Percentiles rank a stretch among this genome's conserved stretches.
Conservation (phyloP, 306 rosid genomes). For the Malus domestica region DNA sequence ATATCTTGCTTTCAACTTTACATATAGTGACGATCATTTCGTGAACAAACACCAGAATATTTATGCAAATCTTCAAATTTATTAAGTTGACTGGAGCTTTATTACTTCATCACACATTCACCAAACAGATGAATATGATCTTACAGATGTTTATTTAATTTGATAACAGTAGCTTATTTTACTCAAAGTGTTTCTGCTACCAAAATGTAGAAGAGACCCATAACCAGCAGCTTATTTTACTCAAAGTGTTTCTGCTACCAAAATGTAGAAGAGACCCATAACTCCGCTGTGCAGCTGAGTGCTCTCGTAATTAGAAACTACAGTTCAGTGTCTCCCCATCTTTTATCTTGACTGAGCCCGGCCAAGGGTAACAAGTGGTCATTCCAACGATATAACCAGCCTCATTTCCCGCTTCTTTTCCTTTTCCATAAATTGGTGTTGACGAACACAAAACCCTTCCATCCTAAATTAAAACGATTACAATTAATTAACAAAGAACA, state of each 20-base stretch:
- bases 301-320: slow-evolving; percentile 45
- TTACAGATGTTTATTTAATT: too few relatives aligned
- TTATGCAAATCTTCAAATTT: not conserved
- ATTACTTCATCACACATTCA: not conserved
- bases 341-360: slow-evolving; percentile 51
- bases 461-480: slow-evolving; percentile 34
- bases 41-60: not conserved
- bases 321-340: slow-evolving; percentile 45
- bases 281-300: slow-evolving; percentile 47
- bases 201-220: too few relatives aligned
- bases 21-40: too few relatives aligned
- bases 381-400: slow-evolving; percentile 61
- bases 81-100: not conserved
- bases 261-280: slow-evolving; percentile 65
- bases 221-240: too few relatives aligned
- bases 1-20: too few relatives aligned
- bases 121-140: not conserved
- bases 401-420: slow-evolving; percentile 63
- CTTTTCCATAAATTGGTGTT: slow-evolving; percentile 54
- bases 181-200: too few relatives aligned
- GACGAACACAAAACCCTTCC: slow-evolving; percentile 72
- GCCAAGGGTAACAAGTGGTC: slow-evolving; percentile 65
- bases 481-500: not conserved
- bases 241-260: slow-evolving; percentile 41
- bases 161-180: too few relatives aligned